A percentile compares a stretch with the other conserved stretches of the same genome.
phyloP scores from a whole-genome alignment of 2,329 filamentous ascomycete genomes.

The Didymosphaeria variabile region DNA sequence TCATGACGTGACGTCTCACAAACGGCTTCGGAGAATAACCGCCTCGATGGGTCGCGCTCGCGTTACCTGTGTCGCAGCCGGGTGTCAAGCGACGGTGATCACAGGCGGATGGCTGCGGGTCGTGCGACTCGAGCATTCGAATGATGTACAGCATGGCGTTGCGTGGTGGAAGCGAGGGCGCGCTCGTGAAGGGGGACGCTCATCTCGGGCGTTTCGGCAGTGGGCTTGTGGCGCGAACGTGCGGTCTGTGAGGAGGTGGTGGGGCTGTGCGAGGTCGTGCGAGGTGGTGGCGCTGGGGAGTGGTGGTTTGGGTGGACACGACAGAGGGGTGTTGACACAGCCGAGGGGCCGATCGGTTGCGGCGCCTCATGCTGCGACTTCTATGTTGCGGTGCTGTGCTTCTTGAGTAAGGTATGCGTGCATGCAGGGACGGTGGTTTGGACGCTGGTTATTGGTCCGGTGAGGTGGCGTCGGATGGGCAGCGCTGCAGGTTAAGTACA shows the following conservation, averaged over 20 bases:
- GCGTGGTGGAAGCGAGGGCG: conserved; percentile 10
- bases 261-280: neutral
- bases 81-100: conserved; percentile 7
- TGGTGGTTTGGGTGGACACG: neutral
- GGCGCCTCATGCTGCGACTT: neutral
- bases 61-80: neutral
- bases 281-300: neutral
- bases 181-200: neutral
- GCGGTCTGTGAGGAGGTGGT: conserved; percentile 16
- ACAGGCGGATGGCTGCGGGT: conserved; percentile 14
- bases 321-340: neutral
- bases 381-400: neutral
- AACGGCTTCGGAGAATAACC: conserved; percentile 17
- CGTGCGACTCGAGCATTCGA: neutral
- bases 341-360: conserved; percentile 2
- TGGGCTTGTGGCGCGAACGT: conserved; percentile 13
- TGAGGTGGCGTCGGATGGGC: neutral
- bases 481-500: neutral
- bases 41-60: neutral
- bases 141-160: conserved; percentile 1
- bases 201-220: neutral
- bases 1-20: neutral
- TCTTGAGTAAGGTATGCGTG: neutral
- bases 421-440: neutral
- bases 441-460: no score